A percentile compares a stretch with the other conserved stretches of the same genome.
These are phyloP conservation scores for Phytophthora chlamydospora DNA, from an alignment of 352 stramenopile genomes.

Conservation along the genomic window DNA sequence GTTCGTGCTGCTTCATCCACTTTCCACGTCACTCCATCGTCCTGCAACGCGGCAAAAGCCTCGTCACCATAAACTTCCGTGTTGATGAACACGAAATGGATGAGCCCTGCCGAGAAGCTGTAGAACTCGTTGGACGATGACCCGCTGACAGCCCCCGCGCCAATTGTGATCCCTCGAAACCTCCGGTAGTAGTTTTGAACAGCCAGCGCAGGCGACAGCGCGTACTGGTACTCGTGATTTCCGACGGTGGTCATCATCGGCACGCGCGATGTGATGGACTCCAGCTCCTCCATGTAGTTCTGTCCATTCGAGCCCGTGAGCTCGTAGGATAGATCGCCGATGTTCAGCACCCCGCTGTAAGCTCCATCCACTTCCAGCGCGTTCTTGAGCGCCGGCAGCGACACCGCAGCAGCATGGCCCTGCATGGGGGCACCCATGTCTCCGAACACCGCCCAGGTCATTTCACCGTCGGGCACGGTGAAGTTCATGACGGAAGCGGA, in stretches of 20 bases:
- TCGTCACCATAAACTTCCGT: slow-evolving; percentile 81
- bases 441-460: slow-evolving; percentile 83
- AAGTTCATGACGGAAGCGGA: slow-evolving; percentile 42
- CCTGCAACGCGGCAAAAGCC: slow-evolving; percentile 49
- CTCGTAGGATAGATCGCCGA: slow-evolving; percentile 79
- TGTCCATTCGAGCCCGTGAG: slow-evolving; percentile 61
- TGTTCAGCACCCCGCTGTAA: slow-evolving; percentile 72
- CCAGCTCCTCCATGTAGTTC: slow-evolving; percentile 78
- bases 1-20: slow-evolving; percentile 49
- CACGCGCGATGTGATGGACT: slow-evolving; percentile 59
- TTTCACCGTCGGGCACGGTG: slow-evolving; percentile 42
- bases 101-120: slow-evolving; percentile 64
- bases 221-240: slow-evolving; percentile 83
- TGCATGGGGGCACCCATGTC: slow-evolving; percentile 67
- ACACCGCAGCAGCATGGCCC: slow-evolving; percentile 59
- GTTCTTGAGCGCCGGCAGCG: slow-evolving; percentile 67
- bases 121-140: slow-evolving; percentile 80
- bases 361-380: slow-evolving; percentile 37
- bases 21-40: slow-evolving; percentile 58
- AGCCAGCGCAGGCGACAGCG: slow-evolving; percentile 47
- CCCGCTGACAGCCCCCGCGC: slow-evolving; percentile 60
- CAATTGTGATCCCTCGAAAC: slow-evolving; percentile 59
- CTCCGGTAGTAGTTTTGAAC: slow-evolving; percentile 79
- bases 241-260: slow-evolving; percentile 80
- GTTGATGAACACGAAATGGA: slow-evolving; percentile 85